Evolutionary conservation across 345 rosid species (phyloP), one percentile per base, ranked within the genome.

Genomic region (thale cress (Arabidopsis thaliana)): DNA sequence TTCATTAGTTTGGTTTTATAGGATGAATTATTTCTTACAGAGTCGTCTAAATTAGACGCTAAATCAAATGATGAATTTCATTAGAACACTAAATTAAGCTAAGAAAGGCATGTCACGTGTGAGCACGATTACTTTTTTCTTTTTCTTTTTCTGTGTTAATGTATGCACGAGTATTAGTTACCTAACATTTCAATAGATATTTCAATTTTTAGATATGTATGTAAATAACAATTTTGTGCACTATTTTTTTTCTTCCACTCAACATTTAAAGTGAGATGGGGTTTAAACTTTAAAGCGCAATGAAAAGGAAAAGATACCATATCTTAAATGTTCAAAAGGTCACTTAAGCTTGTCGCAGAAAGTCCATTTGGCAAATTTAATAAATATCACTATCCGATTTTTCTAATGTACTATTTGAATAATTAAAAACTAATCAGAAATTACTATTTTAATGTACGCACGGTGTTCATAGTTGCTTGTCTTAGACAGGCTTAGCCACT

Each of bases 341-440:
- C 78, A 74, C 78, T 73, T 56, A 65, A 56, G 65, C 49, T 55
- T 65, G 50, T 65, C 65, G 72, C 50, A 74, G 57, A 73, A 74
- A 45, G 71, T 42, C 12, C 57, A 55, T 64, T 73, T 22, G 38
- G 53, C 45, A 38, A 24, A 48, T n/a, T 14, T 16, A 16, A 59
- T 36, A 22, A 59, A 60, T 37, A 49, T 49, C 41, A 69, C 59
- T 41, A 16, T 16, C 53, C 11, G 11, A 60, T 28, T 28, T 28
- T 28, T 16, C 20, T 28, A 28, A 3, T 28, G 30, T 28, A 16
- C 20, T 16, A 16, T 16, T 16, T 16, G 61, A 14, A 12, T 40
- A 40, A 7, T 4, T n/a, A 32, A 4, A 62, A 62, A 62, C 36
- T 28, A 41, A 42, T n/a, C 37, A 41, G 36, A 42, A 7, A 13